phyloP scores from a whole-genome alignment of 139 green algal species.

The Deuterostichococcus epilithicus region DNA sequence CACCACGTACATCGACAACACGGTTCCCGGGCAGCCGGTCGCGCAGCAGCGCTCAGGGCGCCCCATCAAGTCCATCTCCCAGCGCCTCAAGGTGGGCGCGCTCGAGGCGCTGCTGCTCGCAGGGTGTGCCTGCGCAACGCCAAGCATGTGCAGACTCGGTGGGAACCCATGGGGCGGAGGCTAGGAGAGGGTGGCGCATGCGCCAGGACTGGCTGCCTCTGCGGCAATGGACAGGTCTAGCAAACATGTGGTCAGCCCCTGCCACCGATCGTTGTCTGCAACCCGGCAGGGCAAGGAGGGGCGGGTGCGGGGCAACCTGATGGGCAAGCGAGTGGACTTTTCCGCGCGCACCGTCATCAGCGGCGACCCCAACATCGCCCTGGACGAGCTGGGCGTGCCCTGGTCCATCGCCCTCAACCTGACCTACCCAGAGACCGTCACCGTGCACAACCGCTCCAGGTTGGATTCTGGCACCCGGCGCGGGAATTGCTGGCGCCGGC shows the following conservation, averaged over 20 bases:
- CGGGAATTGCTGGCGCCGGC: neutral
- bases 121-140: conserved; percentile 4
- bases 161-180: no score
- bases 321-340: conserved; percentile 99
- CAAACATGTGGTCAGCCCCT: no score
- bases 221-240: no score
- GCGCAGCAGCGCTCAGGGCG: conserved; percentile 64
- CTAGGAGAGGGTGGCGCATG: no score
- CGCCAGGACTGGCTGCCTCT: no score
- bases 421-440: conserved; percentile 95
- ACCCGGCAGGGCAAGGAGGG: conserved; percentile 71
- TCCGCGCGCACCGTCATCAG: conserved; percentile 95
- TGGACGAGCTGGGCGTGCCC: conserved; percentile 97
- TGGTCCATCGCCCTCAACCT: conserved; percentile 97
- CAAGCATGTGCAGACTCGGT: no score
- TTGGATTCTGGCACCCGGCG: conserved; percentile 9
- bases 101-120: conserved; percentile 19
- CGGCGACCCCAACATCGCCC: conserved; percentile 95
- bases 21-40: conserved; percentile 70
- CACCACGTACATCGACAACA: conserved; percentile 94
- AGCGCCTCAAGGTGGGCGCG: conserved; percentile 71
- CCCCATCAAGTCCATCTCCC: conserved; percentile 94
- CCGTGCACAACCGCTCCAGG: conserved; percentile 73
- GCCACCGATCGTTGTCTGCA: no score
- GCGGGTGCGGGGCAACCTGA: conserved; percentile 97